Conservation (phyloP, 1,284 basidiomycete genomes). For the Ustilago cynodontis region DNA sequence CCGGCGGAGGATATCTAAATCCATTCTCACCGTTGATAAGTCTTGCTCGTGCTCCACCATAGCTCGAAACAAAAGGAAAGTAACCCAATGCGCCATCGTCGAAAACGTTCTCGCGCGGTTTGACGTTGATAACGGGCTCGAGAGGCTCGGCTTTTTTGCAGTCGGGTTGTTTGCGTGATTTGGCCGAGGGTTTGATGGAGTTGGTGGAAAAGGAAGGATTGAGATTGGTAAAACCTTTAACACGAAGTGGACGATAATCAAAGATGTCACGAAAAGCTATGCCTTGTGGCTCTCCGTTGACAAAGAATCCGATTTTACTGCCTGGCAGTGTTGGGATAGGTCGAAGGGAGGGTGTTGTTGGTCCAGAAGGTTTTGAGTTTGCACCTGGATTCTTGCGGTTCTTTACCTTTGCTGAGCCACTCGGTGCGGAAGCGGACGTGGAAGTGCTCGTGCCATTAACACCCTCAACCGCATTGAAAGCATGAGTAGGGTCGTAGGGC, state of each 20-base stretch:
- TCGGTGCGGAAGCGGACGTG: neutral
- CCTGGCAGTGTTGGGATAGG: constrained; percentile 79
- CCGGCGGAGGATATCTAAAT: constrained; percentile 80
- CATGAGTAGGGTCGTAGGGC: constrained; percentile 1
- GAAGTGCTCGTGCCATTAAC: constrained; percentile 8
- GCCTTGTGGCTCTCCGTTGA: constrained; percentile 89
- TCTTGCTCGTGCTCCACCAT: constrained; percentile 85
- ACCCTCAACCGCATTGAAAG: neutral
- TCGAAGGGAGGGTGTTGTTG: constrained; percentile 72
- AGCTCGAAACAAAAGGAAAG: constrained; percentile 92
- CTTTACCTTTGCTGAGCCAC: constrained; percentile 44
- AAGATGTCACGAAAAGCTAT: constrained; percentile 88
- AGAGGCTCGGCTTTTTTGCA: constrained; percentile 14
- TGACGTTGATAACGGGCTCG: constrained; percentile 59
- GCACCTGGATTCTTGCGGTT: constrained; percentile 44
- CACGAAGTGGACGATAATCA: constrained; percentile 83
- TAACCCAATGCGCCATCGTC: constrained; percentile 97
- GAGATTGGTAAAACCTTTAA: constrained; percentile 31
- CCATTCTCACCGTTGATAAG: constrained; percentile 82
- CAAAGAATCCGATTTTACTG: constrained; percentile 87
- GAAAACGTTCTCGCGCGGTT: constrained; percentile 77
- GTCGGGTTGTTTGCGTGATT: constrained; percentile 10
- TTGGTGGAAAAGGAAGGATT: constrained; percentile 3
- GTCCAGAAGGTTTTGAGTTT: constrained; percentile 45
- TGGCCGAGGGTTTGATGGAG: constrained; percentile 8